phyloP scores from a whole-genome alignment of 1,139 yeast genomes.

The Sugiyamaella xylanicola region DNA sequence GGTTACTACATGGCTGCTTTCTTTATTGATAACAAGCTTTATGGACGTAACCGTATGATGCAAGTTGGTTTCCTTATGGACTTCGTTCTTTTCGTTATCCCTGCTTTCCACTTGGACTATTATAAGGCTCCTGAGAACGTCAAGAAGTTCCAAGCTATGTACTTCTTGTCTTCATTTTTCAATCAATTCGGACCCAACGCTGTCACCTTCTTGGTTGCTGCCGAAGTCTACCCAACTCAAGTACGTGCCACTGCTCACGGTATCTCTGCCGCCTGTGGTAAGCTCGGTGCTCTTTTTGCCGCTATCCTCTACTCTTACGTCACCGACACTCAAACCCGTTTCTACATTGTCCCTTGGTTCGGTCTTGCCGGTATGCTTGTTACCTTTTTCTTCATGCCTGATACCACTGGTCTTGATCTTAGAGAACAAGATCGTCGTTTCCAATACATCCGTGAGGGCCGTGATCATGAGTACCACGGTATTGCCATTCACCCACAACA shows the following conservation, averaged over 20 bases:
- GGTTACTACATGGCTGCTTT: slow-evolving; percentile 67
- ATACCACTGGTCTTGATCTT: slow-evolving; percentile 44
- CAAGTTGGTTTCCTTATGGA: slow-evolving; percentile 60
- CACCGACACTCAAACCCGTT: slow-evolving; percentile 39
- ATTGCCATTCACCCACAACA: slow-evolving; percentile 44
- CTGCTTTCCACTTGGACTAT: slow-evolving; percentile 64
- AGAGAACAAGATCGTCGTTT: slow-evolving; percentile 46
- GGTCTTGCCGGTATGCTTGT: slow-evolving; percentile 44
- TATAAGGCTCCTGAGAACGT: slow-evolving; percentile 49
- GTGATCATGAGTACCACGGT: slow-evolving; percentile 44
- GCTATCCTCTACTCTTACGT: slow-evolving; percentile 58
- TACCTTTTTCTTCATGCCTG: slow-evolving; percentile 43
- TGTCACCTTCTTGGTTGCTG: slow-evolving; percentile 94
- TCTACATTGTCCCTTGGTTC: slow-evolving; percentile 46
- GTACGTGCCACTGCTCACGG: slow-evolving; percentile 99
- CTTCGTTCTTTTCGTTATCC: slow-evolving; percentile 59
- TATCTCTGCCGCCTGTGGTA: slow-evolving; percentile 94
- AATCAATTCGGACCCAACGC: slow-evolving; percentile 85
- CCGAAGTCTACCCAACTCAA: slow-evolving; percentile 95
- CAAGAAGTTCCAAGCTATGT: slow-evolving; percentile 61
- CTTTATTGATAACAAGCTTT: slow-evolving; percentile 54
- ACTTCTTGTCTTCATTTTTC: slow-evolving; percentile 66
- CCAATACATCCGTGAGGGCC: slow-evolving; percentile 41
- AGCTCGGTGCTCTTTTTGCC: slow-evolving; percentile 95
- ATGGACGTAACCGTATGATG: slow-evolving; percentile 64